phyloP scores from a whole-genome alignment of 2,329 filamentous ascomycete species.

The Pyricularia grisea region DNA sequence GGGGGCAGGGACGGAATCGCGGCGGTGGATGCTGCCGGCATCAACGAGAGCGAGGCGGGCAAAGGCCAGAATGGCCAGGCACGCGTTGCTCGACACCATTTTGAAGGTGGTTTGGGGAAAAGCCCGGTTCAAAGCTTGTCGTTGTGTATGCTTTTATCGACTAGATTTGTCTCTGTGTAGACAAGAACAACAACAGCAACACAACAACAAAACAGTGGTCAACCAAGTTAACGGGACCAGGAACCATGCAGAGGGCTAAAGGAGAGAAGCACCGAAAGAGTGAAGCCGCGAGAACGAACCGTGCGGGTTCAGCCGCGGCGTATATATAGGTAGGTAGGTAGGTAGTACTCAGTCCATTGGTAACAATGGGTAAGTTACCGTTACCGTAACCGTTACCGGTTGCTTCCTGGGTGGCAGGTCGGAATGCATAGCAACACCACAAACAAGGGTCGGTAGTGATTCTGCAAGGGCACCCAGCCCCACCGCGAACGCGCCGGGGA shows the following conservation, averaged over 20 bases:
- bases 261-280: background rate
- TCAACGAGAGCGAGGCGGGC: constrained; percentile 7
- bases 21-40: constrained; percentile 14
- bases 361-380: background rate
- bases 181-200: background rate
- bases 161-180: background rate
- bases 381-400: too few relatives aligned
- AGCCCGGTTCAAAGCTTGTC: background rate
- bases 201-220: background rate
- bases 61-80: constrained; percentile 4
- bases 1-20: constrained; percentile 18
- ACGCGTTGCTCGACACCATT: constrained; percentile 1
- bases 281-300: background rate
- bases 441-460: background rate
- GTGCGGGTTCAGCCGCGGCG: background rate
- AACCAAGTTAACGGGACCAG: background rate
- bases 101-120: background rate
- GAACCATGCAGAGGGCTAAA: background rate
- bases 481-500: background rate
- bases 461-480: background rate
- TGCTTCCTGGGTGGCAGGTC: background rate
- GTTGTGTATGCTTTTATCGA: too few relatives aligned
- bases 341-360: too few relatives aligned
- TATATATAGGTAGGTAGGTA: background rate
- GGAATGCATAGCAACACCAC: background rate